Evolutionary conservation across 371 early-diverging fungal species (phyloP), one percentile per base, ranked within the genome.

Genomic region (Haplosporangium sp.): DNA sequence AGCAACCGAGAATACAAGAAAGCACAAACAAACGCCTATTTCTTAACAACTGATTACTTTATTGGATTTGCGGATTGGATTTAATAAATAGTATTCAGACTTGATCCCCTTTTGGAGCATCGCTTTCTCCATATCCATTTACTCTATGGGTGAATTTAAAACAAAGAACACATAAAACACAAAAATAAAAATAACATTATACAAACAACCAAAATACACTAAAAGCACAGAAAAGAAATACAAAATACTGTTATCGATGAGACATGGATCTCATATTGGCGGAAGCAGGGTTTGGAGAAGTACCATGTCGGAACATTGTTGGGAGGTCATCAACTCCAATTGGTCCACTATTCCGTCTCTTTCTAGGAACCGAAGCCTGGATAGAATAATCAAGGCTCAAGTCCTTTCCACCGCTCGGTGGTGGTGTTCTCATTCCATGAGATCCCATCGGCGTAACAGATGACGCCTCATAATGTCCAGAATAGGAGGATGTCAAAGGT

Each of bases 361-460:
- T 61, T 64, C 57, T 66, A 15, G 63, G 38, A 19, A 56, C 19
- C n/a, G 68, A 48, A 1, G 62, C 34, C 9, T 40, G 66, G 52
- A 69, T 19, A 9, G 66, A 40, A 42, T 75, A 75, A 15, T 61
- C 62, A 42, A 64, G 19, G 19, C 56, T 69, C 27, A 77, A 19
- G 34, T 72, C 72, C 40, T 72, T 72, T 38, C 72, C 77, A 19
- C 69, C 77, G 44, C 77, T 77, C 2, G 70, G 69, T 13, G 77
- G 77, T 20, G 77, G 77, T n/a, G 77, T 77, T 63, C 77, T 64
- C 77, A 77, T 77, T 35, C 77, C 77, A 59, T 77, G 77, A 5
- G 42, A n/a, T 11, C 40, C 57, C 27, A 20, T 56, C 8, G 63
- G 39, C n/a, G 64, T 15, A 6, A n/a, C 38, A 39, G 45, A 37